Base-by-base conservation (phyloP, 306 rosid genomes). In the Trichosanthes cucumerina region DNA sequence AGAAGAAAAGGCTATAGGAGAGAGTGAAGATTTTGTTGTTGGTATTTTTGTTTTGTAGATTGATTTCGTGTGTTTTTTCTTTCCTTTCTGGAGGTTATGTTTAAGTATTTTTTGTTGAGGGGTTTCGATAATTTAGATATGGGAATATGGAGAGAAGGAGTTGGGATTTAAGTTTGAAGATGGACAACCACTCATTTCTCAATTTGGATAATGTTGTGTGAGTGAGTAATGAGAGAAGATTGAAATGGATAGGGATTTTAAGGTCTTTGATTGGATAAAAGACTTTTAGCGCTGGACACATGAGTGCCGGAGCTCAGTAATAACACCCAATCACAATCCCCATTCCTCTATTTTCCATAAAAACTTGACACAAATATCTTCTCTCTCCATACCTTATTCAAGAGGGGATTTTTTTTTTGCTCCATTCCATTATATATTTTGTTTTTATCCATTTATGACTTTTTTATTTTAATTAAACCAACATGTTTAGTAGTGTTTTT, bases 221-320 rank as follows among this genome's bases (percentile, higher is more conserved):
- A 59, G 79, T 76, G 49, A 36, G 63, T 7, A 11, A 63, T 75
- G 68, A 54, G 9, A 38, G 13, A 54, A 68, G 68, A 62, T 59
- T 33, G 49, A 57, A 24, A 18, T 46, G 70, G 77, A 71, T 77
- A 77, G 79, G 68, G 50, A 57, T 31, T 76, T 76, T 76, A 34
- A 53, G 79, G 80, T 77, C 23, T 77, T 77, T 77, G 71, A 60
- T 77, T 77, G 80, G 72, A 77, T 77, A 77, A 58, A 58, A 60
- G 78, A 31, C 18, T 50, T 28, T 52, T 44, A 36, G 72, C 50
- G 34, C 13, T 39, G 50, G 50, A 43, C 33, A 43, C 33, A 39
- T 39, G 69, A 64, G 8, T 39, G 16, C 1, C 1, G 15, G 21
- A 16, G 9, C 15, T 65, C 24, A 18, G 9, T 66, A 38, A 62